Percentiles rank a stretch among this genome's conserved stretches.
These are phyloP conservation scores for Zygoascus bituminiphila DNA, from an alignment of 805 yeast genomes.

Conservation along the genomic window DNA sequence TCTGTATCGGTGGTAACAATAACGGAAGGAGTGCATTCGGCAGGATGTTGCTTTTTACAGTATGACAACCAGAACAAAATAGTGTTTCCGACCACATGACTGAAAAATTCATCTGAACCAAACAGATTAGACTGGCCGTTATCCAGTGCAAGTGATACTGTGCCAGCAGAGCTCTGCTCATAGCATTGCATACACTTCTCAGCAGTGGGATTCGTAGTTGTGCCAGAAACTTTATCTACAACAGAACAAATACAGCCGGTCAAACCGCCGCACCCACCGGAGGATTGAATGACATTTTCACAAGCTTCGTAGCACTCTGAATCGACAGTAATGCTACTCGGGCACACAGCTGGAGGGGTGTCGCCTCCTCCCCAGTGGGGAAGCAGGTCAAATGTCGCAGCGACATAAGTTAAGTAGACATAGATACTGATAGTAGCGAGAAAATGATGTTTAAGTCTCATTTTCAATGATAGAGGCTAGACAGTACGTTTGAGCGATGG, in stretches of 20 bases:
- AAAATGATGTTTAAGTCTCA: background rate
- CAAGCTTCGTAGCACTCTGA: constrained; percentile 16
- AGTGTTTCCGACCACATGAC: constrained; percentile 15
- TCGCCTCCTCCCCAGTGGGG: background rate
- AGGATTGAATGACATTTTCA: constrained; percentile 9
- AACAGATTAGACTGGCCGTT: constrained; percentile 11
- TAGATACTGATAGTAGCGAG: background rate
- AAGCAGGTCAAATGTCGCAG: background rate
- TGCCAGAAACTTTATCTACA: background rate
- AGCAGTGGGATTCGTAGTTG: background rate
- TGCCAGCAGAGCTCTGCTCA: constrained; percentile 8
- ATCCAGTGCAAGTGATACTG: constrained; percentile 10
- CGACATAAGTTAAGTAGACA: background rate
- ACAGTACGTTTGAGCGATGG: background rate
- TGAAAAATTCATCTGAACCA: constrained; percentile 11
- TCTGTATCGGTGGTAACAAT: constrained; percentile 2
- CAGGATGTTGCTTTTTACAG: background rate
- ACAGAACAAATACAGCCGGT: constrained; percentile 10
- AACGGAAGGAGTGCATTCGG: constrained; percentile 1
- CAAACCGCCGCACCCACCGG: constrained; percentile 11
- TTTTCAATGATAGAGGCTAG: background rate
- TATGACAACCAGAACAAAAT: background rate
- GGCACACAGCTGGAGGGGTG: constrained; percentile 1
- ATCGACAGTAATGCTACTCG: background rate
- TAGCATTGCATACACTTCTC: constrained; percentile 17